Evolutionary conservation across 106 monocot genomes (phyloP).

Genomic region (Acorus gramineus): DNA sequence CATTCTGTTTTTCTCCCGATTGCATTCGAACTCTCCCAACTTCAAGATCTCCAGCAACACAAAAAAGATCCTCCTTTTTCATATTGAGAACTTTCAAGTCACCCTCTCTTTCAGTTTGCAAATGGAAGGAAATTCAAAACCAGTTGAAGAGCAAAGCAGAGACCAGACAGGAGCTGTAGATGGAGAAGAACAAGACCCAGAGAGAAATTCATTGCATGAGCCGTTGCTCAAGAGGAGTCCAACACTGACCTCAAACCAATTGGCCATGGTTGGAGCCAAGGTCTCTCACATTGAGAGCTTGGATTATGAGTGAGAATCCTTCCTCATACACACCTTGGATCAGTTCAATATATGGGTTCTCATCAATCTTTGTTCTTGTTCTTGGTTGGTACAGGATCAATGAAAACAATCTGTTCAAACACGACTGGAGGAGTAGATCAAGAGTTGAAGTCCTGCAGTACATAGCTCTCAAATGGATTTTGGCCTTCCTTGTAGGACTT

Average conservation of each 20-base stretch:
- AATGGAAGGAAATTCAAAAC: conserved; percentile 15
- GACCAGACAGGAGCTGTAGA: conserved; percentile 5
- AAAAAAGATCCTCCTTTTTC: too few relatives aligned
- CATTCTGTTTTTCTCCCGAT: too few relatives aligned
- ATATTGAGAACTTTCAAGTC: too few relatives aligned
- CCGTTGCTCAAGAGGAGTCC: conserved; percentile 51
- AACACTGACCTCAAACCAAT: conserved; percentile 41
- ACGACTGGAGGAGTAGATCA: conserved; percentile 61
- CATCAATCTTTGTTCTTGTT: background rate
- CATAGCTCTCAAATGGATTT: conserved; percentile 33
- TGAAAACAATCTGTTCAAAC: conserved; percentile 60
- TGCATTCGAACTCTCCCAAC: too few relatives aligned
- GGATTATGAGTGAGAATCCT: conserved; percentile 48
- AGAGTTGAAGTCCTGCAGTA: conserved; percentile 45
- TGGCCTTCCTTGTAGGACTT: conserved; percentile 54
- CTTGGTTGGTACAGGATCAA: conserved; percentile 31
- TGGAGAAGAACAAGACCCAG: conserved; percentile 28
- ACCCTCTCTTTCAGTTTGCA: too few relatives aligned
- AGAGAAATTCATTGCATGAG: conserved; percentile 27
- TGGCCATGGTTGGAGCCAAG: conserved; percentile 68
- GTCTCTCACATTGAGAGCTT: conserved; percentile 70
- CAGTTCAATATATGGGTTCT: too few relatives aligned
- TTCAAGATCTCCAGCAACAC: too few relatives aligned
- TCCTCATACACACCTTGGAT: too few relatives aligned
- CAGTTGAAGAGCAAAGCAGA: background rate